Base-by-base conservation (phyloP, 2,329 filamentous ascomycete genomes). In the Exophiala sp. region DNA sequence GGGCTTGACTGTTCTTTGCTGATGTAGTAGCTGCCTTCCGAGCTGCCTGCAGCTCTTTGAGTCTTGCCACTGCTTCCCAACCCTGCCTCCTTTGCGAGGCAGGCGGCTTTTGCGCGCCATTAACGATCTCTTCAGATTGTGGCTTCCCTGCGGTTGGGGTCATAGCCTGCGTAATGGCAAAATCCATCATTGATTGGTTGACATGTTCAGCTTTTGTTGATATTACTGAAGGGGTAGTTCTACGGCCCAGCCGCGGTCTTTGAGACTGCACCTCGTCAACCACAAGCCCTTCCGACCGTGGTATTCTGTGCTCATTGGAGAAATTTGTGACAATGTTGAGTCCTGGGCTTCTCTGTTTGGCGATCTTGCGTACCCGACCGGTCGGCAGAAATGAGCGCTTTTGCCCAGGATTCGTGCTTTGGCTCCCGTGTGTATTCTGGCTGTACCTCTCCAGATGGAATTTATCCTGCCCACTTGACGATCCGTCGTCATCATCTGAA, bases 271-370 rank as follows among this genome's bases (percentile, higher is more conserved):
- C 61, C 29, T 61, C 33, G 12, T 63, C 54, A 18, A 63, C 47
- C 4, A 59, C 29, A 29, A 63, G 41, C 6, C 50, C 55, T 24
- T 61, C 55, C 3, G 55, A 55, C 8, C 50, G 54, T 3, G 54
- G 46, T 34, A 52, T 40, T 49, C 41, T 47, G 10, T 56, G 20
- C 54, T 53, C 20, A 58, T 36, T 9, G 0, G 67, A 64, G 52
- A 77, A 73, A 52, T 73, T 67, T 9, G 73, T 75, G 14, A 75
- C 67, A 32, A 77, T 55, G 52, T 74, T 75, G 51, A 76, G 52
- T 2, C 71, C 72, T 5, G 71, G 64, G 1, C 69, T 70, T 32
- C 63, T 65, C 20, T 62, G 66, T 11, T 52, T 46, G 5, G 29
- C 24, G 24, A 29, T 29, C 24, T 29, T 29, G 24, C 24, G 24